phyloP scores from a whole-genome alignment of 164 flowering plant genomes.

The Stephania cephalantha region DNA sequence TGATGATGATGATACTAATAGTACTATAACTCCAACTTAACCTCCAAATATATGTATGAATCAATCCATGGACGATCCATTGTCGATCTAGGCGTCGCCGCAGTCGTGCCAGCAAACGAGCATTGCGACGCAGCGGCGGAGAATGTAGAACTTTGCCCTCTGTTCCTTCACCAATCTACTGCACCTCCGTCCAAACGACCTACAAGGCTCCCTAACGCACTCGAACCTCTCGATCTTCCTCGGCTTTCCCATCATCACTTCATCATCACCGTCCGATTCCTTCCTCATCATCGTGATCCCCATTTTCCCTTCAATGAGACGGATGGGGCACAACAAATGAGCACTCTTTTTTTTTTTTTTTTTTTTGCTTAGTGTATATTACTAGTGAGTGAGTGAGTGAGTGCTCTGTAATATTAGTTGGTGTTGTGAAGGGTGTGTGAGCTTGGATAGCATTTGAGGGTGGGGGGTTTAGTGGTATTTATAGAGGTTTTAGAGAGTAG shows the following conservation, averaged over 20 bases:
- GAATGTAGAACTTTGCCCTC: constrained; percentile 65
- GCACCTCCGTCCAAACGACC: constrained; percentile 53
- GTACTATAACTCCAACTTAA: background rate
- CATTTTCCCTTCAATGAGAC: too few species aligned
- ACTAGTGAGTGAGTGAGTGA: too few species aligned
- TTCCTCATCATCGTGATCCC: background rate
- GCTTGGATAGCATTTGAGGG: background rate
- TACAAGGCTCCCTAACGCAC: constrained; percentile 30
- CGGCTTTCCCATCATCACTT: background rate
- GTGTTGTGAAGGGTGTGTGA: too few species aligned
- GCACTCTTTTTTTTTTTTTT: background rate
- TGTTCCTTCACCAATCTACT: constrained; percentile 61
- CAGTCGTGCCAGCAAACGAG: constrained; percentile 63
- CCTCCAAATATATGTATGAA: too few species aligned
- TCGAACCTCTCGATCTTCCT: constrained; percentile 8
- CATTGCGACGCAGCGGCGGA: constrained; percentile 64
- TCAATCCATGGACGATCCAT: background rate
- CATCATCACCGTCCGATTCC: background rate
- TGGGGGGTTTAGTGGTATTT: background rate
- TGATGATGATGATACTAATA: too few species aligned
- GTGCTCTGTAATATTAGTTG: background rate
- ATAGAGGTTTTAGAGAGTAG: background rate
- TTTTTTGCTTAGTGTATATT: background rate
- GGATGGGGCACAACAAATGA: too few species aligned
- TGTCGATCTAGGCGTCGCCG: constrained; percentile 16